Conservation (phyloP, 352 stramenopile species). For the Pythium scleroteichum region DNA sequence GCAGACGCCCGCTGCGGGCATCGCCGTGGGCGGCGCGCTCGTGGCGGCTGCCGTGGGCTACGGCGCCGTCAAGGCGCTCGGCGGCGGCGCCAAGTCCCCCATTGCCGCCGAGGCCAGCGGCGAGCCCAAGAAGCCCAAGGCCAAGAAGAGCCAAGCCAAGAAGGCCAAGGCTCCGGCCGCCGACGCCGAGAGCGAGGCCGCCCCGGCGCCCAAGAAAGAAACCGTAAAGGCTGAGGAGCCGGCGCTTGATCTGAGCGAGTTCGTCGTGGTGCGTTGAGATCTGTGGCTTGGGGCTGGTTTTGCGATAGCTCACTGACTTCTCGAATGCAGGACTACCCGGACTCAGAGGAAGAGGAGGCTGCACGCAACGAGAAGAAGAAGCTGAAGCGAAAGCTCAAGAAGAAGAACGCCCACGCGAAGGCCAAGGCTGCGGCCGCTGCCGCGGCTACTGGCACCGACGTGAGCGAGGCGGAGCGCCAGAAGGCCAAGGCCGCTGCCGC, state of each 20-base stretch:
- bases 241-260: constrained; percentile 71
- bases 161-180: constrained; percentile 35
- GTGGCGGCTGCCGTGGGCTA: constrained; percentile 69
- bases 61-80: constrained; percentile 65
- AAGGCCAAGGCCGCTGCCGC: constrained; percentile 41
- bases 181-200: constrained; percentile 18
- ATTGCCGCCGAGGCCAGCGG: constrained; percentile 16
- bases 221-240: constrained; percentile 31
- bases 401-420: constrained; percentile 70
- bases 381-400: constrained; percentile 82
- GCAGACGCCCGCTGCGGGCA: constrained; percentile 55
- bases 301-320: not conserved
- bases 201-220: constrained; percentile 51
- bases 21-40: constrained; percentile 69
- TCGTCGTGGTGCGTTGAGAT: constrained; percentile 42
- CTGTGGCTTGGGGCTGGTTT: too few relatives aligned
- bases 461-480: constrained; percentile 42
- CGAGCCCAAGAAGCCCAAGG: constrained; percentile 48
- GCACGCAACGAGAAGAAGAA: constrained; percentile 79
- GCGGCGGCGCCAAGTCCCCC: constrained; percentile 35
- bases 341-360: constrained; percentile 81
- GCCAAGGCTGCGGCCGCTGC: constrained; percentile 23
- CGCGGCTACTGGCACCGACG: constrained; percentile 5
- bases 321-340: constrained; percentile 52
- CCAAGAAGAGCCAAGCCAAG: constrained; percentile 53